These are phyloP conservation scores for Anthoceros angustus DNA, from an alignment of 225 moss, liverwort and hornwort genomes.

Conservation along the genomic window DNA sequence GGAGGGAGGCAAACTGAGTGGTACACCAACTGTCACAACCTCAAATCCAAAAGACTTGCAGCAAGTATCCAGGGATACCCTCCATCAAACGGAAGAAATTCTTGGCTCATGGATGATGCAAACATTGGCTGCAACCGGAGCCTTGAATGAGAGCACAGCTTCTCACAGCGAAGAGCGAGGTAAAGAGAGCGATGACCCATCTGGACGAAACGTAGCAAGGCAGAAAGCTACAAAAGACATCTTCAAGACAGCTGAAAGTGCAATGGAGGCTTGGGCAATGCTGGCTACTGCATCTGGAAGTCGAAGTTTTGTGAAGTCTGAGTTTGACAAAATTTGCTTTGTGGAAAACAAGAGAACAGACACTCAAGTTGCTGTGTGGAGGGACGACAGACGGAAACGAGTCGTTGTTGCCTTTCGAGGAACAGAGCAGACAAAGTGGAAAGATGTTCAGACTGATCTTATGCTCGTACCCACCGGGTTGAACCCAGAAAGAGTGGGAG, in stretches of 20 bases:
- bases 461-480: constrained; percentile 58
- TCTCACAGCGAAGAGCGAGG: no score
- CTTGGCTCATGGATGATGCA: constrained; percentile 4
- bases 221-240: constrained; percentile 23
- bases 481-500: constrained; percentile 54
- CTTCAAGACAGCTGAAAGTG: constrained; percentile 80
- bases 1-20: constrained; percentile 5
- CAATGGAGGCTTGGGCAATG: constrained; percentile 88
- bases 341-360: constrained; percentile 62
- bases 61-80: constrained; percentile 7
- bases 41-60: not conserved
- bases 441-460: constrained; percentile 64
- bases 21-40: constrained; percentile 15
- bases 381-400: constrained; percentile 48
- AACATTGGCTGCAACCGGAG: not conserved
- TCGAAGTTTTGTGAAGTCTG: constrained; percentile 59
- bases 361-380: constrained; percentile 81
- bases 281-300: constrained; percentile 57
- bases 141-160: not conserved
- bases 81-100: not conserved
- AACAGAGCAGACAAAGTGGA: constrained; percentile 94
- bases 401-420: constrained; percentile 76
- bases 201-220: no score
- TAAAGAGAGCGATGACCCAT: no score
- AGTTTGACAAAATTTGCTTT: constrained; percentile 77